Evolutionary conservation across 371 early-diverging fungal species (phyloP).

Genomic region (Rhizopus arrhizus): DNA sequence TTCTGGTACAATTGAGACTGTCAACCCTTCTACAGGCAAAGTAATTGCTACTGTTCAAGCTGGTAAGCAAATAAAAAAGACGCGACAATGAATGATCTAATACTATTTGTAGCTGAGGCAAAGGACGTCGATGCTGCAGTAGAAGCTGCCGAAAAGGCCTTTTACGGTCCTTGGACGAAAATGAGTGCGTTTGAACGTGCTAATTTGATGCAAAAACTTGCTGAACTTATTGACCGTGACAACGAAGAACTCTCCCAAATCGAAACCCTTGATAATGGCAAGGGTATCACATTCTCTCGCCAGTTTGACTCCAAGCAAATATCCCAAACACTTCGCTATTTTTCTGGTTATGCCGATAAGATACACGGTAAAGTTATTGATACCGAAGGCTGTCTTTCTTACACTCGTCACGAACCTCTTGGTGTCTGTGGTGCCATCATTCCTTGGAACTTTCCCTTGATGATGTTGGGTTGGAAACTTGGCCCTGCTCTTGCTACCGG

Average conservation of each 20-base stretch:
- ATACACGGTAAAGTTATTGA: slow-evolving; percentile 59
- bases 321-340: slow-evolving; percentile 67
- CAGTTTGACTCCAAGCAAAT: slow-evolving; percentile 60
- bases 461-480: slow-evolving; percentile 81
- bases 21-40: slow-evolving; percentile 55
- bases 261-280: slow-evolving; percentile 55
- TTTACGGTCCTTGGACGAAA: slow-evolving; percentile 45
- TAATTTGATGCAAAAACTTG: slow-evolving; percentile 50
- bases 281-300: slow-evolving; percentile 48
- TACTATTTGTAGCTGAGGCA: slow-evolving; percentile 37
- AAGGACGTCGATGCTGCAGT: slow-evolving; percentile 54
- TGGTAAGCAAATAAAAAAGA: slow-evolving; percentile 29
- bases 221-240: slow-evolving; percentile 47
- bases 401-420: slow-evolving; percentile 77
- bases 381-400: slow-evolving; percentile 55
- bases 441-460: slow-evolving; percentile 85
- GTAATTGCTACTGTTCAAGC: slow-evolving; percentile 47
- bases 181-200: slow-evolving; percentile 37
- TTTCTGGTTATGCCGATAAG: slow-evolving; percentile 83
- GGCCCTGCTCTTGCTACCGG: slow-evolving; percentile 90
- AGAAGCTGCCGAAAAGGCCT: slow-evolving; percentile 52
- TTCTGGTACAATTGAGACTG: slow-evolving; percentile 46
- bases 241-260: slow-evolving; percentile 47
- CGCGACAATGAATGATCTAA: neutral
- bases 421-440: slow-evolving; percentile 83